These are phyloP conservation scores for Gnomoniopsis sp. DNA, from an alignment of 2,329 filamentous ascomycete genomes.

Conservation along the genomic window DNA sequence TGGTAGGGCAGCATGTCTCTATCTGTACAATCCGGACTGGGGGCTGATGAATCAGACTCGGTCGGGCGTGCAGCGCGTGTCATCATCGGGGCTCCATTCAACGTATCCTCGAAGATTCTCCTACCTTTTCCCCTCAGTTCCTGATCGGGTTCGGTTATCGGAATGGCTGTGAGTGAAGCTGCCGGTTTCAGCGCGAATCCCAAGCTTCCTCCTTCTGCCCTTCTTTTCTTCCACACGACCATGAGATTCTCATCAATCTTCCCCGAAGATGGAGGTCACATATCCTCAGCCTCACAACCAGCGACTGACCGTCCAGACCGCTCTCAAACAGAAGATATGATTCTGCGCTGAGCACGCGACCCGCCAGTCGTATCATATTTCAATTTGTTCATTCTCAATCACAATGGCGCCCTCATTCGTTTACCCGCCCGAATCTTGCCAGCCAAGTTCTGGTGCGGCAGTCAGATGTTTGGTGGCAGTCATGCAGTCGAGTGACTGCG, in stretches of 20 bases:
- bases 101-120: neutral
- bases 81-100: neutral
- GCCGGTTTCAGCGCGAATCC: neutral
- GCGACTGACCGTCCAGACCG: neutral
- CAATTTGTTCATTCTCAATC: neutral
- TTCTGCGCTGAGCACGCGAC: neutral
- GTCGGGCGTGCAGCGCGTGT: no score
- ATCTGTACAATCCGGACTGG: no score
- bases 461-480: neutral
- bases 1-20: no score
- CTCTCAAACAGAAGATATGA: neutral
- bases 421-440: neutral
- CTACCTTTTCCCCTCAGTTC: neutral
- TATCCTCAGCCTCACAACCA: neutral
- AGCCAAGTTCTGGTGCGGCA: neutral
- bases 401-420: neutral
- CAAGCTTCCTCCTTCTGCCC: neutral
- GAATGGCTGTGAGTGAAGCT: neutral
- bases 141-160: neutral
- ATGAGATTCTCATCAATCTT: neutral
- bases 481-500: neutral
- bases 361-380: neutral
- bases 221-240: neutral
- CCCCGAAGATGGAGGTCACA: neutral
- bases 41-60: neutral